Evolutionary conservation across 306 rosid genomes (phyloP).

Genomic region (Medicago arabica): DNA sequence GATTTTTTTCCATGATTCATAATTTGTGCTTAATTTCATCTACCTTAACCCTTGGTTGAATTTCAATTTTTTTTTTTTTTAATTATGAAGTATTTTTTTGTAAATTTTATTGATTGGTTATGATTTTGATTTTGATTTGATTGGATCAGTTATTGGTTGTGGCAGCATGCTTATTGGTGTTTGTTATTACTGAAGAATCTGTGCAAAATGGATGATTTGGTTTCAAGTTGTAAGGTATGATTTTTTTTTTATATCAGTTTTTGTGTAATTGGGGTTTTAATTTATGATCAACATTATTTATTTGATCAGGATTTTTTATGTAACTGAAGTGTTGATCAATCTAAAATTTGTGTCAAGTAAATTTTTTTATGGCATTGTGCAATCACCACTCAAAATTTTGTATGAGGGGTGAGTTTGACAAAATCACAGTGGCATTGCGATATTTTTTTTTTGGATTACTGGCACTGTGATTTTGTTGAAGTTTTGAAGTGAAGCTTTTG

Average conservation of each 20-base stretch:
- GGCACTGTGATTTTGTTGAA: no score
- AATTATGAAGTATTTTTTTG: not conserved
- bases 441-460: no score
- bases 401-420: no score
- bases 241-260: not conserved
- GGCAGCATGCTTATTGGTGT: slow-evolving; percentile 43
- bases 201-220: slow-evolving; percentile 80
- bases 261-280: not conserved
- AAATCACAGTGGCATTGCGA: no score
- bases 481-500: no score
- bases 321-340: not conserved
- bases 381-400: not conserved
- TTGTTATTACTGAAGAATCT: slow-evolving; percentile 51
- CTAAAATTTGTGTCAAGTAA: not conserved
- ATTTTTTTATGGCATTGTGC: not conserved
- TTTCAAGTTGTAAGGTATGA: slow-evolving; percentile 78
- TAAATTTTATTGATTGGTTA: slow-evolving; percentile 29
- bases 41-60: not conserved
- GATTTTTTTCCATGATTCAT: not conserved
- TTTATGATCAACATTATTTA: not conserved
- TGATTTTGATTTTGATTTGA: slow-evolving; percentile 45
- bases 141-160: slow-evolving; percentile 49
- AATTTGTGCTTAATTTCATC: slow-evolving; percentile 15
- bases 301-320: not conserved
- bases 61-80: not conserved